These are phyloP conservation scores for Sporobolomyces phaffii DNA, from an alignment of 768 basidiomycete species.

Conservation along the genomic window DNA sequence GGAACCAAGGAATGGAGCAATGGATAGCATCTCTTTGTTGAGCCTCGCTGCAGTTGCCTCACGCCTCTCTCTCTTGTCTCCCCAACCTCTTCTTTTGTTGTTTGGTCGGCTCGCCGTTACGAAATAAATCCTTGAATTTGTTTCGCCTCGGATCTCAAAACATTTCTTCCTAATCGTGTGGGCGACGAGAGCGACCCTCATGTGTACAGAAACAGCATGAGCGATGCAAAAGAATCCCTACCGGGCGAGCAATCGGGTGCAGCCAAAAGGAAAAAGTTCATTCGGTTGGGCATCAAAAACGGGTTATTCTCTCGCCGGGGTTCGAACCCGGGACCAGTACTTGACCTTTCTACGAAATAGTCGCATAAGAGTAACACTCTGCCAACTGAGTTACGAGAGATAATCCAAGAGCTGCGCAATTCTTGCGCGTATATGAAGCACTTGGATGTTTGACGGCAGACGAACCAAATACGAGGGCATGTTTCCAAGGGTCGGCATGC, in stretches of 20 bases:
- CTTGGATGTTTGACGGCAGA: too few relatives aligned
- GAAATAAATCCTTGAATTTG: background rate
- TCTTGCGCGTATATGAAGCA: too few relatives aligned
- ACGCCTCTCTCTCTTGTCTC: background rate
- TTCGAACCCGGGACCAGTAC: conserved; percentile 4
- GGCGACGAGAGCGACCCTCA: too few relatives aligned
- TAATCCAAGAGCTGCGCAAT: too few relatives aligned
- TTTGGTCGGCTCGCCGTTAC: background rate
- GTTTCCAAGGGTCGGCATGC: too few relatives aligned
- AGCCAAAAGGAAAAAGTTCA: background rate
- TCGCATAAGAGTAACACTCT: conserved; percentile 4
- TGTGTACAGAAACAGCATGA: too few relatives aligned
- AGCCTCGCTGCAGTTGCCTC: background rate
- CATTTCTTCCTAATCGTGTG: too few relatives aligned
- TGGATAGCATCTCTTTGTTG: background rate
- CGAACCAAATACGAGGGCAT: too few relatives aligned
- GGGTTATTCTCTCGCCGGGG: background rate
- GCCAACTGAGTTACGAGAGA: conserved; percentile 4
- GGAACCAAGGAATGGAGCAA: background rate
- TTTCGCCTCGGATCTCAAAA: too few relatives aligned
- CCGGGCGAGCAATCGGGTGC: background rate
- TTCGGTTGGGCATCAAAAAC: background rate
- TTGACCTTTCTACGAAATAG: conserved; percentile 1
- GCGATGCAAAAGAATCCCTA: background rate
- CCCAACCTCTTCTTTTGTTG: background rate